Conservation (phyloP, 75 land plant genomes). For the Cunninghamia lanceolata region DNA sequence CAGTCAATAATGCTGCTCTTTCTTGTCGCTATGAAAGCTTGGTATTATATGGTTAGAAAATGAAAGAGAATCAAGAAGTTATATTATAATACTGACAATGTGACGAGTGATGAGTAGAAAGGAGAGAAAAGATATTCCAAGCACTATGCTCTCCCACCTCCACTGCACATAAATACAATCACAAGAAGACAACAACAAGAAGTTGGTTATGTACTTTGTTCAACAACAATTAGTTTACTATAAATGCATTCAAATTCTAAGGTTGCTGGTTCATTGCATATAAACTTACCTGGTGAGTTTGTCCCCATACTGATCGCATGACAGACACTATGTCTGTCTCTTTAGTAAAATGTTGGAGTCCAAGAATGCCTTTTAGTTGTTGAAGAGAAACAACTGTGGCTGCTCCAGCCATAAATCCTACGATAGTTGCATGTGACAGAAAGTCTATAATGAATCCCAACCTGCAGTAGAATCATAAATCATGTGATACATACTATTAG, state of each 20-base stretch:
- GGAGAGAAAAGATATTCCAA: constrained; percentile 67
- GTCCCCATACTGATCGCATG: constrained; percentile 63
- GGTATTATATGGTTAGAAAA: neutral
- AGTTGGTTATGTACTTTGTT: neutral
- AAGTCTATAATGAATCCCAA: constrained; percentile 87
- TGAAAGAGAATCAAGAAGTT: neutral
- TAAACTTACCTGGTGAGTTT: constrained; percentile 56
- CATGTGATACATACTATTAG: neutral
- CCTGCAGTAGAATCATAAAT: constrained; percentile 35
- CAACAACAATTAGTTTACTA: neutral
- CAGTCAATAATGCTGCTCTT: neutral
- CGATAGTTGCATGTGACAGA: constrained; percentile 78
- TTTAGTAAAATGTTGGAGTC: constrained; percentile 52
- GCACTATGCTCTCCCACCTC: constrained; percentile 78
- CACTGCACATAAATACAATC: constrained; percentile 56
- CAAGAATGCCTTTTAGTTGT: constrained; percentile 80
- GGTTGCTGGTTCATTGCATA: neutral
- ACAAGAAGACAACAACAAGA: neutral
- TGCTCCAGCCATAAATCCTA: constrained; percentile 90
- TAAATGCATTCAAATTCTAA: neutral
- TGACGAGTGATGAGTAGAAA: constrained; percentile 59
- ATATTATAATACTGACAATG: constrained; percentile 41
- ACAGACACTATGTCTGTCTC: constrained; percentile 77
- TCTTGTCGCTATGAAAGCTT: neutral
- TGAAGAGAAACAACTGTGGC: constrained; percentile 71